Base-by-base conservation (phyloP, 2,329 filamentous ascomycete genomes). In the Aspergillaceae sp. region DNA sequence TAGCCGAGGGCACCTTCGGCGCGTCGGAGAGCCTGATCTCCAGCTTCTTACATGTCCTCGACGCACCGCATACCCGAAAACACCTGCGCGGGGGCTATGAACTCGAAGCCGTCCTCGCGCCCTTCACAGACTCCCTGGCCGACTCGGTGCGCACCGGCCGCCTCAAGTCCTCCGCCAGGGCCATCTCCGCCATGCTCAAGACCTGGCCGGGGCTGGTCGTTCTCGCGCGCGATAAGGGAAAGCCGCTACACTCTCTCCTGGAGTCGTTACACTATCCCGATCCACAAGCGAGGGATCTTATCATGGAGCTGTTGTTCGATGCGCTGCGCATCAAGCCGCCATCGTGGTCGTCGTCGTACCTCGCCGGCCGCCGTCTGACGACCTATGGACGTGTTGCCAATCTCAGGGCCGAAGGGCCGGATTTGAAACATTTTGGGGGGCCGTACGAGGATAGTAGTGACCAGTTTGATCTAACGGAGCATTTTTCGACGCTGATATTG, bases 311-410 rank as follows among this genome's bases (percentile, higher is more conserved):
- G 8, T 69, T 98, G 11, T 96, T 94, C 56, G 81, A 84, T 56
- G 77, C 83, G 19, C 70, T 98, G 43, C 82, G 91, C 33, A 96
- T 98, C 61, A 97, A 97, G 56, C 84, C 90, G 48, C 82, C 92
- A 38, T 83, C 89, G 6, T 98, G 92, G 92, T 94, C 92, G 5
- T 90, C 88, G 0, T 94, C 91, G 0, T 98, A 95, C 63, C 77
- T 98, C 41, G 92, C 94, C 33, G 94, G 92, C 5, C 80, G 92
- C 53, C 78, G 94, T 49, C 74, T 98, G 41, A 98, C 94, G 0
- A 98, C 92, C 0, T 98, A 98, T 64, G 91, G 90, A n/a, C 80
- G 94, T 57, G 90, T 97, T 34, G 83, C 88, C 5, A 92, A 88
- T 50, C 71, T 97, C 43, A 88, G 87, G 54, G 75, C 82, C 1